Evolutionary conservation across 2,329 filamentous ascomycete genomes (phyloP), one percentile per base, ranked within the genome.

Genomic region (Fusarium brevicatenulatum): DNA sequence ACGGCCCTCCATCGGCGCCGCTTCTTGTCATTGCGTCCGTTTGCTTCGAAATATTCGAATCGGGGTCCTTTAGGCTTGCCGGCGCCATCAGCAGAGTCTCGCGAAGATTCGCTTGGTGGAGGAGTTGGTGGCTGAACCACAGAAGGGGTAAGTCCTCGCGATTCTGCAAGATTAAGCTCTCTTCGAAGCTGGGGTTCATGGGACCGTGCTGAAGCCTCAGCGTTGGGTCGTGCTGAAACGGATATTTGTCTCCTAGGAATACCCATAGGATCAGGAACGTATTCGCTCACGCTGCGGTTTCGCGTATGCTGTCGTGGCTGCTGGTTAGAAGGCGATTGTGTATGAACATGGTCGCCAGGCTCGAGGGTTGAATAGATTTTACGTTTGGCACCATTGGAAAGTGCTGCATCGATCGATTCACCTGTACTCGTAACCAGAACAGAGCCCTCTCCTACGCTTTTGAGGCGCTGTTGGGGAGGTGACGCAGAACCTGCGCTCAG

Each of bases 211-310:
- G 71, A 53, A 36, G 54, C 32, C 34, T 81, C 83, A 57, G 76
- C 82, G 76, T 77, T 86, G 73, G 80, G 79, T 65, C 89, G 89
- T 5, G 90, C 90, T 10, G 92, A 92, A 21, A 96, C 90, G 1
- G 92, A 93, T 62, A 93, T 88, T 71, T 94, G 91, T 47, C 94
- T 89, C 78, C 90, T 93, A 2, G 91, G 87, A 55, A 92, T 88
- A 47, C 90, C 86, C 72, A 92, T 85, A 9, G 89, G 84, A 60
- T 96, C 93, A 5, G 95, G 94, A 1, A 91, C 87, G 81, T 97
- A 97, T 73, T 98, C 95, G 83, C 95, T 97, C 32, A 96, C 85
- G 81, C 95, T 98, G 76, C 95, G 89, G 80, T 96, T 95, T 66
- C 93, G 89, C 18, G 85, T 85, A 80, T 94, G 93, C 19, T 64